Evolutionary conservation across 768 basidiomycete genomes (phyloP).

Genomic region (Psilocybe tampanensis): DNA sequence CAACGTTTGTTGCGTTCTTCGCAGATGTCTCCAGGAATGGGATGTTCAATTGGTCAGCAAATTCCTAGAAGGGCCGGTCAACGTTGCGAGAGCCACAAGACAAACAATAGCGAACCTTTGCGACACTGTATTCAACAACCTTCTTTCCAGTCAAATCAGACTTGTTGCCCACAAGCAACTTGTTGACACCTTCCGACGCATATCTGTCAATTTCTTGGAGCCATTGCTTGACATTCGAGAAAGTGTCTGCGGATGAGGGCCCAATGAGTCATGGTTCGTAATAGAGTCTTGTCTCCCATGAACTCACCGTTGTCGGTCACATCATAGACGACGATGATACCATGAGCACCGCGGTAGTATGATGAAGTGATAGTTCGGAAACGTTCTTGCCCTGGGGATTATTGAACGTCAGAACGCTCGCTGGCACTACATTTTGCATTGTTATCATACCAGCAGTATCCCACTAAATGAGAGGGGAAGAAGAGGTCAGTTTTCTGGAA

Average conservation of each 20-base stretch:
- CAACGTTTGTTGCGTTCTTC: constrained; percentile 98
- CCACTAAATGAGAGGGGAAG: constrained; percentile 63
- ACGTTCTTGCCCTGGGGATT: constrained; percentile 81
- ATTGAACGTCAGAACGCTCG: constrained; percentile 2
- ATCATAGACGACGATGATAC: constrained; percentile 98
- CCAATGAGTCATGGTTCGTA: not conserved
- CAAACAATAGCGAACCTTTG: constrained; percentile 57
- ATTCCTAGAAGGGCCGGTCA: constrained; percentile 57
- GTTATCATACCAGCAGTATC: constrained; percentile 83
- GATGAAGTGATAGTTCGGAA: constrained; percentile 99
- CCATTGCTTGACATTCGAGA: constrained; percentile 95
- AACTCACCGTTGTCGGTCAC: constrained; percentile 88
- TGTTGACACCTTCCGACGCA: constrained; percentile 98
- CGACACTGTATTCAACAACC: constrained; percentile 86
- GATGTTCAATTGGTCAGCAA: constrained; percentile 91
- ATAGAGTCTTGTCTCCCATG: not conserved
- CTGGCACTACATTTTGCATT: not conserved
- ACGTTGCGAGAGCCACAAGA: not conserved
- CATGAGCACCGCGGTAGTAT: constrained; percentile 99
- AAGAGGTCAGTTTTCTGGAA: constrained; percentile 26
- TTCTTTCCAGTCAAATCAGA: constrained; percentile 98
- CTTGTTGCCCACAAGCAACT: constrained; percentile 98
- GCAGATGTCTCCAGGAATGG: constrained; percentile 99
- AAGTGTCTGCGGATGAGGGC: constrained; percentile 64
- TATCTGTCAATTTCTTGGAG: constrained; percentile 92